Percentiles rank a stretch among this genome's conserved stretches.
Evolutionary conservation across 352 stramenopile genomes (phyloP).

Genomic region (Peronospora tabacina): DNA sequence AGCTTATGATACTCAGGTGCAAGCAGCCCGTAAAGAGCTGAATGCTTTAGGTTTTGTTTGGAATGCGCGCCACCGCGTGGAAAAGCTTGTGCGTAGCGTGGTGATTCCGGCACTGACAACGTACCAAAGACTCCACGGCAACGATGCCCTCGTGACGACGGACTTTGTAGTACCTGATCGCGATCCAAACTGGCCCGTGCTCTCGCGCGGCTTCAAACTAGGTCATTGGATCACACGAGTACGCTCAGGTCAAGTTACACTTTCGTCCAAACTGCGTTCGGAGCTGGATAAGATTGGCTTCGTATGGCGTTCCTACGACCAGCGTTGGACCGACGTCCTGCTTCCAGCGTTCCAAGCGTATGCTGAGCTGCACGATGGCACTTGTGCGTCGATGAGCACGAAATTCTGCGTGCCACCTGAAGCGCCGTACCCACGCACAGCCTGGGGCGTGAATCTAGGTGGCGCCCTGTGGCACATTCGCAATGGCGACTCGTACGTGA

Average conservation of each 20-base stretch:
- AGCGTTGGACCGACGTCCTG: conserved; percentile 54
- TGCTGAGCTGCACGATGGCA: conserved; percentile 39
- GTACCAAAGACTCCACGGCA: conserved; percentile 40
- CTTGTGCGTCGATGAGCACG: conserved; percentile 60
- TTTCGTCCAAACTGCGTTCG: conserved; percentile 34
- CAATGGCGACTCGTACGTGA: conserved; percentile 72
- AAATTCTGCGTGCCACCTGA: conserved; percentile 64
- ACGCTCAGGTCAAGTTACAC: conserved; percentile 35
- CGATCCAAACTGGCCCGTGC: conserved; percentile 41
- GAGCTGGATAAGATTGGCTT: conserved; percentile 62
- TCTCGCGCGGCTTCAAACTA: conserved; percentile 51
- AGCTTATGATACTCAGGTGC: conserved; percentile 76
- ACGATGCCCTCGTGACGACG: conserved; percentile 44
- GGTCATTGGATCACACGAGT: conserved; percentile 69
- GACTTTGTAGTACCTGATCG: conserved; percentile 67
- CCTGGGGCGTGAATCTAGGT: conserved; percentile 70
- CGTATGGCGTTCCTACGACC: conserved; percentile 66
- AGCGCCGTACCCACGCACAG: conserved; percentile 40
- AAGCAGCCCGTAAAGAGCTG: conserved; percentile 56
- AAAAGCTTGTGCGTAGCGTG: conserved; percentile 43
- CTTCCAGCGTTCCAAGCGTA: conserved; percentile 63
- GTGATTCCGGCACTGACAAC: conserved; percentile 52
- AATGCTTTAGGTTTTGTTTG: conserved; percentile 90
- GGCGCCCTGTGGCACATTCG: conserved; percentile 78
- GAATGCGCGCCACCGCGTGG: conserved; percentile 63